Conservation (phyloP, 176 grass and related monocot genomes). For the Oryza rufipogon region DNA sequence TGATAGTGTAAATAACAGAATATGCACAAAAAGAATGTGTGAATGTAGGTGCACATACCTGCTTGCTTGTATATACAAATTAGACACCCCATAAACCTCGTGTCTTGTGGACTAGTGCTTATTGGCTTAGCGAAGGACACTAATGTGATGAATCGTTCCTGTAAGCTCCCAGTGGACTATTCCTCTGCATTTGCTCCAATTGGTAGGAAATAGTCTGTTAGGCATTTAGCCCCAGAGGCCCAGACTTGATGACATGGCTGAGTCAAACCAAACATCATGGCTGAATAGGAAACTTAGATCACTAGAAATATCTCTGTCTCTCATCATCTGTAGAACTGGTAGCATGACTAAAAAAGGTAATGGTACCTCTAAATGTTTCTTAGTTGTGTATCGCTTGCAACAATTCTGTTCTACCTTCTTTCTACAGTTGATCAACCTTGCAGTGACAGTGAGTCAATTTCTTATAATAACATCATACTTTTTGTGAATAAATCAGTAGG, state of each 20-base stretch:
- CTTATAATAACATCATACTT: neutral
- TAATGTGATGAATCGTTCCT: slow-evolving; percentile 57
- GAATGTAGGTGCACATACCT: neutral
- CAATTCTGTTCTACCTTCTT: neutral
- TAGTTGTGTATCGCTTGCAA: neutral
- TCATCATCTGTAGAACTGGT: neutral
- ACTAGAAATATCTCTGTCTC: neutral
- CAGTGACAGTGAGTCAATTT: neutral
- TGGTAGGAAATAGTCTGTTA: slow-evolving; percentile 69
- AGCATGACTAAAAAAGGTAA: neutral
- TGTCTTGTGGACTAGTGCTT: slow-evolving; percentile 39
- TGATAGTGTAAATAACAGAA: neutral
- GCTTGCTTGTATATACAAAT: neutral
- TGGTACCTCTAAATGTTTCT: neutral
- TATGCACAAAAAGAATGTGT: neutral
- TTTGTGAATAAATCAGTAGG: neutral
- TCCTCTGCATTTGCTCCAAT: slow-evolving; percentile 54
- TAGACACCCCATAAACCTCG: neutral
- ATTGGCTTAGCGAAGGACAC: slow-evolving; percentile 57
- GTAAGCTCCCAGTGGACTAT: slow-evolving; percentile 53
- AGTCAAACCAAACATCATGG: neutral
- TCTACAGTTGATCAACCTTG: neutral
- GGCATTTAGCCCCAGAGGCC: slow-evolving; percentile 34
- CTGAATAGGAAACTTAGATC: neutral
- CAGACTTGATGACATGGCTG: neutral